Percentiles rank a stretch among this genome's conserved stretches.
Conservation (phyloP, 768 basidiomycete species). For the Cubamyces lactineus region DNA sequence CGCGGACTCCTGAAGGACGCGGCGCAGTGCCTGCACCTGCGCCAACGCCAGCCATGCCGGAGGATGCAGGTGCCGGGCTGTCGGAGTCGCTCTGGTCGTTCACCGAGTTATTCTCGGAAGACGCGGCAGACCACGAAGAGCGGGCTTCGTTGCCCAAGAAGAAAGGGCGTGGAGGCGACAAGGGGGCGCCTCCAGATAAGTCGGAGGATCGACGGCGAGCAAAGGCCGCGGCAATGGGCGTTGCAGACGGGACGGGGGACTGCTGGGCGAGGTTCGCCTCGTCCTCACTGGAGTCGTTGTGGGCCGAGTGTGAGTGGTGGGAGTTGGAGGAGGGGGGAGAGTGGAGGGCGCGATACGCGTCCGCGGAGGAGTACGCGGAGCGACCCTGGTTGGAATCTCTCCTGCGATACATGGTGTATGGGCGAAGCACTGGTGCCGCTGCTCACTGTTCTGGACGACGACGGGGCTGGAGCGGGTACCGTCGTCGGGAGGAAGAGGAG, state of each 20-base stretch:
- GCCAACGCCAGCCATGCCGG: slow-evolving; percentile 15
- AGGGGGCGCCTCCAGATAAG: slow-evolving; percentile 17
- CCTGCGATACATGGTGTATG: slow-evolving; percentile 21
- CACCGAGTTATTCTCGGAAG: slow-evolving; percentile 24
- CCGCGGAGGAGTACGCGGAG: slow-evolving; percentile 30
- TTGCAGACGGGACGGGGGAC: slow-evolving; percentile 13
- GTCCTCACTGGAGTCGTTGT: slow-evolving; percentile 30
- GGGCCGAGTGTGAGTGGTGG: slow-evolving; percentile 22
- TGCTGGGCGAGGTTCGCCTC: slow-evolving; percentile 25
- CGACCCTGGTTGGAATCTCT: slow-evolving; percentile 24
- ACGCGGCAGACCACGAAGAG: slow-evolving; percentile 20
- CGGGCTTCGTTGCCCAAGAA: slow-evolving; percentile 39
- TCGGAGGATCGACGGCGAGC: slow-evolving; percentile 18
- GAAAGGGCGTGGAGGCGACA: slow-evolving; percentile 43
- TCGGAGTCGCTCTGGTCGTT: slow-evolving; percentile 34
- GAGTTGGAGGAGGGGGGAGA: slow-evolving; percentile 23
- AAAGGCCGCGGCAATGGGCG: slow-evolving; percentile 24
- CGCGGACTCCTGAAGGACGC: slow-evolving; percentile 5
- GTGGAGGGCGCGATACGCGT: slow-evolving; percentile 33
- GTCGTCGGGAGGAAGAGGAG: slow-evolving; percentile 11
- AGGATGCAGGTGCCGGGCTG: slow-evolving; percentile 15
- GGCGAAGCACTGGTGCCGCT: not conserved
- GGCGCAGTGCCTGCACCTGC: slow-evolving; percentile 10
- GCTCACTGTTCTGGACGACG: slow-evolving; percentile 9
- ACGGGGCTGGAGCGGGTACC: not conserved